A percentile compares a stretch with the other conserved stretches of the same genome.
Conservation (phyloP, 352 stramenopile species). For the Globisporangium cederbergense region DNA sequence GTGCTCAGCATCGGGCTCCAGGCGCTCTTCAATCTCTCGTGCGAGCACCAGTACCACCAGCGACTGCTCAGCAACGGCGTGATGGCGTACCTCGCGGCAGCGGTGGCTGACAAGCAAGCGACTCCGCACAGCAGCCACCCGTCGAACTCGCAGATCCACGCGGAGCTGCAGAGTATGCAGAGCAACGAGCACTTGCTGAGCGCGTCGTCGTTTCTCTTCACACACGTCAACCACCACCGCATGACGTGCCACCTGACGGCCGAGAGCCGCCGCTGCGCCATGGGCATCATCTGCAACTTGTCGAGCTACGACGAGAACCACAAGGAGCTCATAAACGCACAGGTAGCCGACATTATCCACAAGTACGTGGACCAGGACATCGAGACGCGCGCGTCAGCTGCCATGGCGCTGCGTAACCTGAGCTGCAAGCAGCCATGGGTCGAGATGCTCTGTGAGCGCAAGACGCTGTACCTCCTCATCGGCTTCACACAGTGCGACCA, state of each 20-base stretch:
- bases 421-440: conserved; percentile 72
- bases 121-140: background rate
- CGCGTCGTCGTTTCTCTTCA: conserved; percentile 16
- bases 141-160: conserved; percentile 1
- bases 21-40: conserved; percentile 77
- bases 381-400: conserved; percentile 61
- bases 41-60: conserved; percentile 58
- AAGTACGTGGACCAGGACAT: conserved; percentile 69
- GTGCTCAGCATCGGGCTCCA: conserved; percentile 69
- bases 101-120: conserved; percentile 32
- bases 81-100: conserved; percentile 60
- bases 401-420: conserved; percentile 74
- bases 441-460: conserved; percentile 76
- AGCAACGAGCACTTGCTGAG: conserved; percentile 7
- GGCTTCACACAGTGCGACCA: conserved; percentile 50
- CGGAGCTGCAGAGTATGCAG: background rate
- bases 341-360: conserved; percentile 64
- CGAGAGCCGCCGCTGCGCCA: conserved; percentile 50
- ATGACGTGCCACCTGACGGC: conserved; percentile 21
- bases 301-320: conserved; percentile 75
- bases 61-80: conserved; percentile 71
- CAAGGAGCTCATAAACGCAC: conserved; percentile 73
- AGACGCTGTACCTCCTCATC: conserved; percentile 60
- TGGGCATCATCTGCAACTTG: conserved; percentile 77
- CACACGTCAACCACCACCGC: conserved; percentile 5